Base-by-base conservation (phyloP, 805 yeast genomes). In the Priceomyces melissophilus region DNA sequence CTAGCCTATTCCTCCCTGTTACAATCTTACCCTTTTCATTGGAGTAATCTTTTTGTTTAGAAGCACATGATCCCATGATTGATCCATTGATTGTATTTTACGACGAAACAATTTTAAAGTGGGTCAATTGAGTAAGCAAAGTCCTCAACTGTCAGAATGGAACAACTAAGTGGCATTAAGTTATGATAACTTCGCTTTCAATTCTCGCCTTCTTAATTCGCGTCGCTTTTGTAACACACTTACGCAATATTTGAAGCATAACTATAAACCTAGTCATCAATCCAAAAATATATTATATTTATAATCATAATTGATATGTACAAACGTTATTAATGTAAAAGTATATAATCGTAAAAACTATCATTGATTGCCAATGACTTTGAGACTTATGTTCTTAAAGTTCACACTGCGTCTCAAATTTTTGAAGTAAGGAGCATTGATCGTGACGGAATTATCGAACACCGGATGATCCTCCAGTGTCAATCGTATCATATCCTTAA, bases 381-480 rank as follows among this genome's bases (percentile, higher is more conserved):
- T 47, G 30, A 40, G 38, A 9, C 62, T 49, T 9, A 49, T 45
- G 16, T 40, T 41, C 32, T 50, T 52, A 48, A 57, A 67, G 46
- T 64, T 49, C 29, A 64, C 62, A 35, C 60, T 57, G 34, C 54
- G 54, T 35, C 41, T 50, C 49, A 67, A 58, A 42, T 47, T 39
- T 15, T 25, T 35, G 49, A 67, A 61, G 14, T 42, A 28, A 2
- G 67, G 67, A 27, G 53, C 45, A 10, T 25, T 35, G 10, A 62
- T 35, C 11, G 51, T 54, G 10, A 57, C 49, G 23, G 40, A 53
- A 14, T 43, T 32, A 20, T 49, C 30, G 39, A 50, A 54, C 4
- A 41, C 35, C 1, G 55, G 50, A 35, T 50, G 41, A 9, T 49
- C 46, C 20, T 53, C 63, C 6, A 36, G 23, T 17, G 61, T 50